Base-by-base conservation (phyloP, 2,329 filamentous ascomycete species). In the Sphaerulina populicola region DNA sequence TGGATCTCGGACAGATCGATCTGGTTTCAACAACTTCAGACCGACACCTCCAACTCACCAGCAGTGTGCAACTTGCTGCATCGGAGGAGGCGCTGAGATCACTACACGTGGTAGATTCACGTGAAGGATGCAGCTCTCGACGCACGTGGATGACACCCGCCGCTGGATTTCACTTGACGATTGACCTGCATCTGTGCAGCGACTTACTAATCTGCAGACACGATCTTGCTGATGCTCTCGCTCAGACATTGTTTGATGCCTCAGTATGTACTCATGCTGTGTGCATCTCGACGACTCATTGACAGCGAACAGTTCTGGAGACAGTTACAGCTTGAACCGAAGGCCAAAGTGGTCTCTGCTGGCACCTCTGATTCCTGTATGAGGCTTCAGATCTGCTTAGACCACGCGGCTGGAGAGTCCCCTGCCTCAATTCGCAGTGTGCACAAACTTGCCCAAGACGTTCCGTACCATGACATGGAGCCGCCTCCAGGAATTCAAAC, bases 381-480 rank as follows among this genome's bases (percentile, higher is more conserved):
- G 31, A 29, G 35, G 1, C 54, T 63, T 27, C 50, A 44, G 10
- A 33, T 60, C 2, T 35, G 66, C 12, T 63, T 62, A 2, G 49
- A 62, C 8, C 51, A 64, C 23, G 61, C 62, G 6, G 40, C 60
- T 58, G 33, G 3, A 8, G 30, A 36, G 11, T 21, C 31, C 5
- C 7, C 21, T 14, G 29, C 9, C 12, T 6, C n/a, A 23, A 9
- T 27, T 18, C 52, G 41, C 36, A 39, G 43, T 37, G 30, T 49
- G 21, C 61, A 64, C 42, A 62, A 60, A 44, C 55, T 64, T 21
- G 47, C 42, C 5, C 36, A 49, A 12, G 57, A 50, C 14, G 54
- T 60, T n/a, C 61, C 62, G 6, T 44, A 66, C 12, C 40, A 53
- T 21, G 52, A 61, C 30, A 42, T 60, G 11, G 41, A 52, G 18